Base-by-base conservation (phyloP, 768 basidiomycete species). In the Termitomyces sp. region DNA sequence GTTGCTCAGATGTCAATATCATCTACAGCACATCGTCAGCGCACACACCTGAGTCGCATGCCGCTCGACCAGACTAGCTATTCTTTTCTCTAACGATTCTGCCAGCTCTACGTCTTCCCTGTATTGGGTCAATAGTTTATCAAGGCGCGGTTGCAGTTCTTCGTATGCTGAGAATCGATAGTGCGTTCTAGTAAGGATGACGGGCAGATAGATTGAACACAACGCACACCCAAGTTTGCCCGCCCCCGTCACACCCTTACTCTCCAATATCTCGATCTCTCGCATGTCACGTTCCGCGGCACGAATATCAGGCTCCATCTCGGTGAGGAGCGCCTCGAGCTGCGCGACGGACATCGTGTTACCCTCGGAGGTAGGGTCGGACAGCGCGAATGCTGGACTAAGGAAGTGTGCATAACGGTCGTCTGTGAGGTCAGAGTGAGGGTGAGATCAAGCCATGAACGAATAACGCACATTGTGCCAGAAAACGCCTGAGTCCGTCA, bases 291-390 rank as follows among this genome's bases (percentile, higher is more conserved):
- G 81, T 63, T 93, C 92, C 10, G 90, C 91, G 33, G 84, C 81
- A 32, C 91, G 89, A 52, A 93, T 84, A 52, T 94, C 92, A 4
- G 84, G 81, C 62, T 92, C 92, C 85, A 93, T 88, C 65, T 94
- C 91, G 0, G 78, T 70, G 10, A 92, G 70, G 55, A 89, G 77
- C 0, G 86, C 85, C 41, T 89, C 87, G 8, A 92, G 72, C 63
- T 89, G 89, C 56, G 80, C 80, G 0, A 82, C 65, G 0, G 86
- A 77, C 84, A 92, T 85, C 38, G 78, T 78, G 53, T 11, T 41
- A 16, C n/a, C 46, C 30, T 82, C 82, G 57, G 87, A 88, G 26
- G 83, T 50, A 1, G 68, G 65, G 5, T 77, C 51, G 18, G 82
- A 74, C 22, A 90, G 77, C 2, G 87, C 88, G 61, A 91, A 92